Evolutionary conservation across 2,329 filamentous ascomycete species (phyloP).

Genomic region (Aspergillus nomiae): DNA sequence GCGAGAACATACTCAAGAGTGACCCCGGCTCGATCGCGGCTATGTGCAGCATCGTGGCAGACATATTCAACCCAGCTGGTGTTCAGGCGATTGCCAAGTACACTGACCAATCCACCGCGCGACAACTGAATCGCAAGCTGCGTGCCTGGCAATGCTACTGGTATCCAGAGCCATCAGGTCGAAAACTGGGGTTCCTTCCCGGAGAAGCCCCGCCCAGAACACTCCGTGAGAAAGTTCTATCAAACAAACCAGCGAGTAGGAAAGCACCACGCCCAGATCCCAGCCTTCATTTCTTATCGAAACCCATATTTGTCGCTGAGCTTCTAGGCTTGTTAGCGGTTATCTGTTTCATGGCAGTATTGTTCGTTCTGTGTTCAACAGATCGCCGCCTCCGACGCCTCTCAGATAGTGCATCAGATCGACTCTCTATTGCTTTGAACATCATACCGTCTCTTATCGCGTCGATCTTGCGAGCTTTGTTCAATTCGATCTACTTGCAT

Average conservation of each 20-base stretch:
- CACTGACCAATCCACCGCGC: not conserved
- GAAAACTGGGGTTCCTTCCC: not conserved
- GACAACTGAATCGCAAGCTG: not conserved
- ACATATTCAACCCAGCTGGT: not conserved
- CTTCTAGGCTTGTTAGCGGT: not conserved
- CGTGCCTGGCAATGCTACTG: not conserved
- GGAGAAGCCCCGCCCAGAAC: not conserved
- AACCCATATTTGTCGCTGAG: not conserved
- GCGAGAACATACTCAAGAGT: not conserved
- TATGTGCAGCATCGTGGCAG: not conserved
- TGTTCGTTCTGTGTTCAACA: not conserved
- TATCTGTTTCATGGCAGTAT: not conserved
- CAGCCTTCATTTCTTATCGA: not conserved
- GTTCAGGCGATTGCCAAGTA: not conserved
- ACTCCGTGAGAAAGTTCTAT: not conserved
- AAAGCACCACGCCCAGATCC: not conserved
- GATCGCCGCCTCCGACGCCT: not conserved
- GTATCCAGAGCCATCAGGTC: not conserved
- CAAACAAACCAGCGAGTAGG: not conserved
- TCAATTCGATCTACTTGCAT: not conserved
- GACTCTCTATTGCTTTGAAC: not conserved
- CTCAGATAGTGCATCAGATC: not conserved
- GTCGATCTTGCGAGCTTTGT: not conserved
- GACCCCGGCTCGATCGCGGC: not conserved
- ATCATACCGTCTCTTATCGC: not conserved